Evolutionary conservation across 2,329 filamentous ascomycete species (phyloP), one percentile per base, ranked within the genome.

Genomic region (Berkeleyomyces basicola): DNA sequence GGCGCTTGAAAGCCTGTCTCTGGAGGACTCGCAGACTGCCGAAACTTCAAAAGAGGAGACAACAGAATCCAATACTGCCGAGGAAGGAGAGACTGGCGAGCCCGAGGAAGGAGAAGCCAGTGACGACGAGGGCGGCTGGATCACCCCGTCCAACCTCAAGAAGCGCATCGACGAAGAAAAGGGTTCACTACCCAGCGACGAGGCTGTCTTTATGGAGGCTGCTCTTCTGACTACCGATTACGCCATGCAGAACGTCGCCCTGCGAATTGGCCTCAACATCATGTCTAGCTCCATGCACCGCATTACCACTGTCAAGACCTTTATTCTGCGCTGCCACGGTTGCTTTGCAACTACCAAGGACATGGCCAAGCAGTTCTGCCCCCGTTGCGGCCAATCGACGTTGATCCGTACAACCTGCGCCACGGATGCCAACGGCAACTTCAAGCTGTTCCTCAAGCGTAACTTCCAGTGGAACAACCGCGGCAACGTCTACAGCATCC

Each of bases 401-500:
- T 79, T 99, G 33, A 90, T 86, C 6, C 84, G 92, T 66, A 87
- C 91, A 0, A 86, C 86, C 33, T 96, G 91, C 79, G 87, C 87
- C 37, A 96, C 90, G 3, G 86, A 91, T 69, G 78, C 83, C 36
- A 81, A 84, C 59, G 93, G 93, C 60, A 83, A 85, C 68, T 95
- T 96, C 76, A 84, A 81, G 64, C 74, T 99, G 65, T 88, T 96
- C 71, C 78, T 99, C 65, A 95, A 95, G 78, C 86, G 85, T 74
- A 96, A 96, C 73, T 96, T 93, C 78, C 90, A 96, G 75, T 96
- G 86, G 85, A 97, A 96, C 74, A 95, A 87, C 68, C 82, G 91
- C 33, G 93, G 93, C 61, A 93, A 96, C 73, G 83, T 89, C 44
- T 99, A 86, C 77, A 95, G 90, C 72, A 84, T 99, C 53, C 93